Evolutionary conservation across 140 eudicot genomes (phyloP).

Genomic region (Anethum foeniculum): DNA sequence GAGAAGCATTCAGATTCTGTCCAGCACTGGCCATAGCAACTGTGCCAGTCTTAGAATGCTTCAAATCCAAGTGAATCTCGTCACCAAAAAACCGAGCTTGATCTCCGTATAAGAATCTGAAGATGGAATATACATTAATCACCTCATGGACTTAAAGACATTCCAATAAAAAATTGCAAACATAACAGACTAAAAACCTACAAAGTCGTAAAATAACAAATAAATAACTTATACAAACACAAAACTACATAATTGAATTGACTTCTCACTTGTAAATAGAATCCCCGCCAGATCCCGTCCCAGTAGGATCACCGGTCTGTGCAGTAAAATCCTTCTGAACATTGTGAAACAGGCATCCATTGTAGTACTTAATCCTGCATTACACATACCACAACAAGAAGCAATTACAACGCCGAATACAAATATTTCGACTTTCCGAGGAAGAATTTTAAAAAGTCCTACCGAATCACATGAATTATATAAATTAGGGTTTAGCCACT

Average conservation of each 20-base stretch:
- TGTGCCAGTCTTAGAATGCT: conserved; percentile 87
- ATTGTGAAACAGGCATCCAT: conserved; percentile 87
- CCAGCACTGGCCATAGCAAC: conserved; percentile 99
- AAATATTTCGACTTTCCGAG: neutral
- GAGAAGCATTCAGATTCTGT: conserved; percentile 89
- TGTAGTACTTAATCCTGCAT: conserved; percentile 89
- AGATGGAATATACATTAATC: neutral
- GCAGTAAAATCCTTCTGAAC: conserved; percentile 92
- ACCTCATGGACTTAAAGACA: neutral
- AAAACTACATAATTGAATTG: neutral
- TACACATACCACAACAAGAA: neutral
- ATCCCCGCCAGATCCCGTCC: conserved; percentile 86
- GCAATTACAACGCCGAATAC: neutral
- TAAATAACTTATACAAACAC: neutral
- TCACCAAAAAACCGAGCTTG: conserved; percentile 97
- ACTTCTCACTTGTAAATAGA: conserved; percentile 69
- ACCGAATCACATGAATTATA: neutral
- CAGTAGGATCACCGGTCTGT: conserved; percentile 89
- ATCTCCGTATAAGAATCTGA: conserved; percentile 81
- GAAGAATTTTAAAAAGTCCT: neutral
- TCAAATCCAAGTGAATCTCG: conserved; percentile 77
- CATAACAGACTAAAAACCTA: neutral
- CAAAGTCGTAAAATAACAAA: neutral
- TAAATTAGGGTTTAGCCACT: neutral
- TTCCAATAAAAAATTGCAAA: neutral